These are phyloP conservation scores for Immersiella caudata DNA, from an alignment of 495 filamentous ascomycete genomes.

Conservation along the genomic window DNA sequence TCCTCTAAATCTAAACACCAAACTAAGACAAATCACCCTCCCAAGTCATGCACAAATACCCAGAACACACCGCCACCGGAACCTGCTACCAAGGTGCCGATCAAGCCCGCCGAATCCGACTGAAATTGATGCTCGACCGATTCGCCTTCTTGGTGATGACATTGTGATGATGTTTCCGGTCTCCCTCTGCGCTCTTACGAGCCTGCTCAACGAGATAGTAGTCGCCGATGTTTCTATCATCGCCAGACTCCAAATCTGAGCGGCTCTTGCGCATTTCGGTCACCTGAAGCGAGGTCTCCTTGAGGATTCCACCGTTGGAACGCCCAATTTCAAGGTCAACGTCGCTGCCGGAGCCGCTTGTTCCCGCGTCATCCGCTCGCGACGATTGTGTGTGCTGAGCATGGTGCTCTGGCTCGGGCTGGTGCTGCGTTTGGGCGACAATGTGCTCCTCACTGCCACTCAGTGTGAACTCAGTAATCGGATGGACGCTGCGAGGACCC, in stretches of 20 bases:
- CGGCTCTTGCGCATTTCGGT: slow-evolving; percentile 20
- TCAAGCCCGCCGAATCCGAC: not conserved
- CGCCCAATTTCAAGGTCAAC: slow-evolving; percentile 17
- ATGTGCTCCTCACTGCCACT: slow-evolving; percentile 57
- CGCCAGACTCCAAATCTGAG: not conserved
- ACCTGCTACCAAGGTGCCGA: too few species aligned
- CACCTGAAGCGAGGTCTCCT: slow-evolving; percentile 30
- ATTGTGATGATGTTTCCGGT: not conserved
- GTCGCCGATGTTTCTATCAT: slow-evolving; percentile 23
- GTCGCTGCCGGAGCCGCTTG: slow-evolving; percentile 4
- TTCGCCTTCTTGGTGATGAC: not conserved
- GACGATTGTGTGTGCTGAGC: not conserved
- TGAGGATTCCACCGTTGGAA: slow-evolving; percentile 24
- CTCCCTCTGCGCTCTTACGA: slow-evolving; percentile 16
- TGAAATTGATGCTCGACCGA: slow-evolving; percentile 13
- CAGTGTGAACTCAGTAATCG: slow-evolving; percentile 52
- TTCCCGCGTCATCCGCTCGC: too few species aligned
- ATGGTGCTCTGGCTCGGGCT: not conserved
- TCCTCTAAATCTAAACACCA: not conserved
- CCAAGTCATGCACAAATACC: not conserved
- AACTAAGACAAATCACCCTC: not conserved
- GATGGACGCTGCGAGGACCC: slow-evolving; percentile 45
- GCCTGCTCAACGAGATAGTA: slow-evolving; percentile 32
- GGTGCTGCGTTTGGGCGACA: slow-evolving; percentile 19
- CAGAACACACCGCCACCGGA: not conserved